phyloP scores from a whole-genome alignment of 2,329 filamentous ascomycete species.

The Colletotrichum sidae region DNA sequence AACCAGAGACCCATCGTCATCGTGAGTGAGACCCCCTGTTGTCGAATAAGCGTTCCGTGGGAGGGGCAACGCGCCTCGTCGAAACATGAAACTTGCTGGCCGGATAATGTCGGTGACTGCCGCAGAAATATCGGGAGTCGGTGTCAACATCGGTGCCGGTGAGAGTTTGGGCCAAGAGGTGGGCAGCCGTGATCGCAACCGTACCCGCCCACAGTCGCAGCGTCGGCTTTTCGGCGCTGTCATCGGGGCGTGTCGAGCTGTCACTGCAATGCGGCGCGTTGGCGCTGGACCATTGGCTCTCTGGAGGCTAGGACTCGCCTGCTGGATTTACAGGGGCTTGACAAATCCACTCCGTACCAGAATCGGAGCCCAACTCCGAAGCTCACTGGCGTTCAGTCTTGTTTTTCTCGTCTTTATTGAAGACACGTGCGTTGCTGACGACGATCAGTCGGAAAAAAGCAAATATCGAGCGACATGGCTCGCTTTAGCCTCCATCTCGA shows the following conservation, averaged over 20 bases:
- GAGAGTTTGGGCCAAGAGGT: too few species aligned
- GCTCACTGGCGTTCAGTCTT: too few species aligned
- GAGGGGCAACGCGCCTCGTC: conserved; percentile 16
- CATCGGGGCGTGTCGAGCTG: conserved; percentile 23
- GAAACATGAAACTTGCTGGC: conserved; percentile 24
- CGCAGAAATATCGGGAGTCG: too few species aligned
- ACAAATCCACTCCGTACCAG: too few species aligned
- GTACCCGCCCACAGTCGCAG: conserved; percentile 9
- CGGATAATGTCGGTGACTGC: conserved; percentile 5
- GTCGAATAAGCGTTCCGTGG: background rate
- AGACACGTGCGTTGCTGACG: background rate
- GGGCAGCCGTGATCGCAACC: background rate
- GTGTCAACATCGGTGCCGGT: background rate
- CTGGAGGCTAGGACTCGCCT: conserved; percentile 4
- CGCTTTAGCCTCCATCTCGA: conserved; percentile 3
- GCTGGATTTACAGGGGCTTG: background rate
- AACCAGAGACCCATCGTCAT: background rate
- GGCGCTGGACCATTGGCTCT: conserved; percentile 15
- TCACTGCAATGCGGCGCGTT: conserved; percentile 23
- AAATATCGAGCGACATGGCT: conserved; percentile 16
- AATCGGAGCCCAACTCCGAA: too few species aligned
- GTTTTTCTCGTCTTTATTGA: background rate
- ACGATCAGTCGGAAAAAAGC: background rate
- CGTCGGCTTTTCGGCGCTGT: conserved; percentile 13
- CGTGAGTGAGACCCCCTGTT: too few species aligned